Percentiles rank a stretch among this genome's conserved stretches.
Evolutionary conservation across 805 yeast species (phyloP).

Genomic region (Kodamaea sagamina): DNA sequence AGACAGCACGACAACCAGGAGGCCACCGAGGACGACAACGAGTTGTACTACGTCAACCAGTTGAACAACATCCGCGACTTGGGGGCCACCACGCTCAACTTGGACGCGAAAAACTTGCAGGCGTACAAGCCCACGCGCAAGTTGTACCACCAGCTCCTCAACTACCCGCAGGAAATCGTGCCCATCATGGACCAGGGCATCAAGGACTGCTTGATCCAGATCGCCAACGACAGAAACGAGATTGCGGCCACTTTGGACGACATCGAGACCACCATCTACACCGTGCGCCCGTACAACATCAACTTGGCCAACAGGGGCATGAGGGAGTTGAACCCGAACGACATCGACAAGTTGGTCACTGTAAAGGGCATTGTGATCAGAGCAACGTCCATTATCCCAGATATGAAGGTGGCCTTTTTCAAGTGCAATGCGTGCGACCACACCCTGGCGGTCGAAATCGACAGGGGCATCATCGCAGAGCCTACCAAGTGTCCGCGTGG

Average conservation of each 20-base stretch:
- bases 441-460: constrained; percentile 87
- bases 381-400: constrained; percentile 90
- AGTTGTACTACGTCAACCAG: constrained; percentile 69
- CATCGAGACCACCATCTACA: constrained; percentile 78
- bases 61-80: constrained; percentile 72
- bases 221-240: constrained; percentile 52
- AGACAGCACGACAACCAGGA: constrained; percentile 44
- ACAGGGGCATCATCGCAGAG: constrained; percentile 91
- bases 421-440: constrained; percentile 94
- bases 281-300: constrained; percentile 86
- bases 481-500: constrained; percentile 92
- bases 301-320: constrained; percentile 47
- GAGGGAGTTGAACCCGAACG: constrained; percentile 22
- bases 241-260: constrained; percentile 51
- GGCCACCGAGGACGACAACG: constrained; percentile 59
- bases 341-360: constrained; percentile 80
- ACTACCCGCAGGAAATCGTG: constrained; percentile 94
- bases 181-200: constrained; percentile 98
- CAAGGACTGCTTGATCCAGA: constrained; percentile 82
- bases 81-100: constrained; percentile 78
- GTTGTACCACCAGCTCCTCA: constrained; percentile 79
- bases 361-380: constrained; percentile 90
- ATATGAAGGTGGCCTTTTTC: constrained; percentile 96
- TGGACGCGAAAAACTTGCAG: constrained; percentile 79
- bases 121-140: constrained; percentile 76